Evolutionary conservation across 768 basidiomycete genomes (phyloP).

Genomic region (Suillus luteus): DNA sequence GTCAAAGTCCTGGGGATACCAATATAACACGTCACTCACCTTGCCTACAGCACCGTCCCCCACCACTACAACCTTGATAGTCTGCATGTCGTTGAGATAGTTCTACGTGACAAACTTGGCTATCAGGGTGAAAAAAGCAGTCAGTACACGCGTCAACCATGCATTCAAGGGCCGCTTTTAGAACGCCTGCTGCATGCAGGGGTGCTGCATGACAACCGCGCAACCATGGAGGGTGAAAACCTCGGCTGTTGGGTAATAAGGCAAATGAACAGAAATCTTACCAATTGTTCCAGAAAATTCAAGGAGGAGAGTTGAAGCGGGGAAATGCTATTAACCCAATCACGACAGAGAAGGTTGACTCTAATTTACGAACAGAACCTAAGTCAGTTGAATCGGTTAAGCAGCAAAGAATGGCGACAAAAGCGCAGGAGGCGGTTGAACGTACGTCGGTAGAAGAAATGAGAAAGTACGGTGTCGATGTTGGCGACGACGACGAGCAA

Average conservation of each 20-base stretch:
- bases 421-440: constrained; percentile 11
- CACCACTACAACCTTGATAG: constrained; percentile 97
- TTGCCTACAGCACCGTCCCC: constrained; percentile 99
- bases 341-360: constrained; percentile 29
- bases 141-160: constrained; percentile 18
- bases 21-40: constrained; percentile 50
- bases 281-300: constrained; percentile 23
- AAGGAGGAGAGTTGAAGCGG: constrained; percentile 22
- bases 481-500: constrained; percentile 32
- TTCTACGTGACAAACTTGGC: constrained; percentile 23
- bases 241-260: constrained; percentile 16
- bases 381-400: constrained; percentile 22
- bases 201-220: constrained; percentile 35
- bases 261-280: constrained; percentile 22
- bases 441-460: constrained; percentile 22
- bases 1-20: not conserved
- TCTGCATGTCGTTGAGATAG: constrained; percentile 66
- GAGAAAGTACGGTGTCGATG: constrained; percentile 26
- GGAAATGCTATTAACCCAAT: constrained; percentile 26
- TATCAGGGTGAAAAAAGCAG: constrained; percentile 9
- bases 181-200: constrained; percentile 18
- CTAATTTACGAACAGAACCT: constrained; percentile 24
- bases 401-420: constrained; percentile 9
- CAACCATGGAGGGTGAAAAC: constrained; percentile 21
- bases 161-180: constrained; percentile 30